Evolutionary conservation across 116 monocot species (phyloP), one percentile per base, ranked within the genome.

Genomic region (Trichopus zeylanicus): DNA sequence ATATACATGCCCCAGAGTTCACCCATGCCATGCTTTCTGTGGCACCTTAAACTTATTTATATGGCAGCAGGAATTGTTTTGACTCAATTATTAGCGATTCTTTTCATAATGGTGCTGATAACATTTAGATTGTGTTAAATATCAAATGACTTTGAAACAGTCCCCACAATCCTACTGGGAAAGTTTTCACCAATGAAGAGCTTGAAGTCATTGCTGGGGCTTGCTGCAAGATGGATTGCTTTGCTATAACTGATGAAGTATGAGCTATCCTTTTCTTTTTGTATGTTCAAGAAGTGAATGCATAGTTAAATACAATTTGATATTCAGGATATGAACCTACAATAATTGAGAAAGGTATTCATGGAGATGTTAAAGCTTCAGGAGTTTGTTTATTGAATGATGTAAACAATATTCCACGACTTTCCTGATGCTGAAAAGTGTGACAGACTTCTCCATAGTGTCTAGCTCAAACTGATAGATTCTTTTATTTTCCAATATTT

Each of bases 161-260:
- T 63, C 95, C 87, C 6, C 90, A 95, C 57, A 95, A 95, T 79
- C 95, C 95, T 72, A 95, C 95, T 28, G 95, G 95, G 35, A 95
- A 95, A 53, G 76, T 95, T 63, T 95, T 89, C 69, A 67, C 75
- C 20, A 70, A 34, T 51, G 80, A 87, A 64, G 95, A 95, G 70
- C 72, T 95, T 32, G 66, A 83, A 72, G 78, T 53, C 53, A 90
- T 95, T 76, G 86, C 95, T 53, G 76, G 65, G 62, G 83, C 76
- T 48, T 95, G 94, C 66, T 57, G 72, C 55, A 78, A 34, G 7
- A 78, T 60, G 69, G 66, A 94, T 55, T 89, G 95, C 47, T 46
- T 95, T 70, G 81, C 72, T 13, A 77, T 95, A 67, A 95, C 95
- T 57, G 90, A 86, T 87, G 95, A 95, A 76, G 86, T 95, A 81